Conservation (phyloP, 2,329 filamentous ascomycete species). For the Colletotrichum lupini region DNA sequence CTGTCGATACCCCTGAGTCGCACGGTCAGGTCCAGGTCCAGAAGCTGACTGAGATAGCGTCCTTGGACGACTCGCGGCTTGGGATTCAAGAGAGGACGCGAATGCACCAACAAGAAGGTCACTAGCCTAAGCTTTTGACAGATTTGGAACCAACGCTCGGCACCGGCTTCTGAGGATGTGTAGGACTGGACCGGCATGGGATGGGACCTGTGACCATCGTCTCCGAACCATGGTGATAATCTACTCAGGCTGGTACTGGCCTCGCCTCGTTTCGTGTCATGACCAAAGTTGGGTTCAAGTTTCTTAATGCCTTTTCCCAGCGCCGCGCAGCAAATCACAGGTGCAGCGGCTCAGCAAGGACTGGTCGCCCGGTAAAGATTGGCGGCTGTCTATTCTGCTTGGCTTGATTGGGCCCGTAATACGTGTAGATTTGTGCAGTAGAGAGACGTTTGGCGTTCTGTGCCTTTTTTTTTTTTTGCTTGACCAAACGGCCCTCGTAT, state of each 20-base stretch:
- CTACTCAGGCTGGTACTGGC: background rate
- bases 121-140: constrained; percentile 6
- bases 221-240: background rate
- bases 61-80: constrained; percentile 13
- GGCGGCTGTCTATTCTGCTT: background rate
- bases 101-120: constrained; percentile 4
- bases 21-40: constrained; percentile 8
- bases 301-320: background rate
- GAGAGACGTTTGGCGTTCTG: background rate
- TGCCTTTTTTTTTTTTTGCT: background rate
- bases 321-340: constrained; percentile 5
- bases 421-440: background rate
- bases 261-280: constrained; percentile 4
- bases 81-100: background rate
- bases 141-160: background rate
- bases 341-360: constrained; percentile 9
- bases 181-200: background rate
- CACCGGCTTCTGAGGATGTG: background rate
- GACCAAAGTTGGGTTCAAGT: background rate
- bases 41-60: constrained; percentile 16
- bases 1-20: constrained; percentile 19
- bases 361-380: background rate
- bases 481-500: constrained; percentile 36
- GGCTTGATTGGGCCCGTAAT: background rate
- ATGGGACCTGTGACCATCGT: background rate